These are phyloP conservation scores for Aspergillus pseudoviridinutans DNA, from an alignment of 2,329 filamentous ascomycete species.

Conservation along the genomic window DNA sequence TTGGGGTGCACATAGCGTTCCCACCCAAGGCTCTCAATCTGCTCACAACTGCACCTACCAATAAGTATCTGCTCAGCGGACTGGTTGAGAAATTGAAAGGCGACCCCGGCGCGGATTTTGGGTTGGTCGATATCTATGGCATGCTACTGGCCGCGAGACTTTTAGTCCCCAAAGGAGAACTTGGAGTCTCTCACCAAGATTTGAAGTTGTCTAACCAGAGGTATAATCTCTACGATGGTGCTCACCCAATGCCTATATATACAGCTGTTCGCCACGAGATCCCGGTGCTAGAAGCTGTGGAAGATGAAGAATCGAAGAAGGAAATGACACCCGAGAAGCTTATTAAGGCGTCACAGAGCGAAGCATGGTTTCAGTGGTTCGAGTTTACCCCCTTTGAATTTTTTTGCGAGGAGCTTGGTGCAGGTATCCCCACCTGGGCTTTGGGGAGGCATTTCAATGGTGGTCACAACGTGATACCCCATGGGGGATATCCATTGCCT, in stretches of 20 bases:
- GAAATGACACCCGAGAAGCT: slow-evolving; percentile 30
- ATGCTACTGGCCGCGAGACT: slow-evolving; percentile 78
- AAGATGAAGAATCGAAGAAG: slow-evolving; percentile 27
- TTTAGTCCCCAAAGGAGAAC: slow-evolving; percentile 79
- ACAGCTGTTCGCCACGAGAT: slow-evolving; percentile 96
- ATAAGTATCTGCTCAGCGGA: slow-evolving; percentile 83
- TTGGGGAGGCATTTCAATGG: slow-evolving; percentile 76
- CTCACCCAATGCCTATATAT: slow-evolving; percentile 88
- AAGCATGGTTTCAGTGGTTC: slow-evolving; percentile 97
- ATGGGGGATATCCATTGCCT: slow-evolving; percentile 67
- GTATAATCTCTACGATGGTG: slow-evolving; percentile 69
- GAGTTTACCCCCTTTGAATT: slow-evolving; percentile 94
- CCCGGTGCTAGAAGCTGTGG: slow-evolving; percentile 52
- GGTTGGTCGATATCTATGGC: slow-evolving; percentile 90
- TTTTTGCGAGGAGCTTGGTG: slow-evolving; percentile 86
- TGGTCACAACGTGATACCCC: slow-evolving; percentile 61
- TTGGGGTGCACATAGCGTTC: slow-evolving; percentile 87
- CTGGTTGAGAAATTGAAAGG: slow-evolving; percentile 89
- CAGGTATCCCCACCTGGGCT: slow-evolving; percentile 93
- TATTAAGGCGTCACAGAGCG: slow-evolving; percentile 50
- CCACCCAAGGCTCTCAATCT: slow-evolving; percentile 78
- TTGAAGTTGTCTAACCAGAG: slow-evolving; percentile 89
- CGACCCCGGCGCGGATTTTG: slow-evolving; percentile 73
- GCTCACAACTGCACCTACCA: slow-evolving; percentile 84
- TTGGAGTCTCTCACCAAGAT: slow-evolving; percentile 70